Percentiles rank a stretch among this genome's conserved stretches.
phyloP scores from a whole-genome alignment of 768 basidiomycete species.

The Crassisporium funariophilum region DNA sequence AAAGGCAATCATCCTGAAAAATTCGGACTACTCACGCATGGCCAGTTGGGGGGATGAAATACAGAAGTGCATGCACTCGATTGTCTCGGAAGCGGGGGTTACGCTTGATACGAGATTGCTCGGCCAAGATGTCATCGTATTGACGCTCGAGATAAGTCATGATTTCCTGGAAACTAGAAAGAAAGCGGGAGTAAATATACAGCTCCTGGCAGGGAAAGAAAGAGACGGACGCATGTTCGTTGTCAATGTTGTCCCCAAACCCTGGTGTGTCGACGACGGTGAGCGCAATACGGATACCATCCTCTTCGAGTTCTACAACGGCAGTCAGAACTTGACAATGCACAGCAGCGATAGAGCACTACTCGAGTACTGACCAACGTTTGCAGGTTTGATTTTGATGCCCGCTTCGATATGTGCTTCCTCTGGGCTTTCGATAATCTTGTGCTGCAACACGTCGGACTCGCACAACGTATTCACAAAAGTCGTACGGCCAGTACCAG shows the following conservation, averaged over 20 bases:
- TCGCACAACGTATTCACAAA: slow-evolving; percentile 94
- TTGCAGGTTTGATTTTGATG: slow-evolving; percentile 79
- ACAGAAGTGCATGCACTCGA: slow-evolving; percentile 83
- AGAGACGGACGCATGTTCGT: slow-evolving; percentile 72
- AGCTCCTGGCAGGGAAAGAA: slow-evolving; percentile 2
- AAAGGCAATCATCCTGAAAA: neutral
- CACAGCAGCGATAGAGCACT: neutral
- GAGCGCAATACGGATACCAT: slow-evolving; percentile 85
- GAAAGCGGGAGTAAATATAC: slow-evolving; percentile 4
- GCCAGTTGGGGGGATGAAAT: slow-evolving; percentile 90
- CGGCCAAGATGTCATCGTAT: slow-evolving; percentile 89
- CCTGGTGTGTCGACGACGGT: slow-evolving; percentile 93
- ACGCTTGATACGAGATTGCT: slow-evolving; percentile 89
- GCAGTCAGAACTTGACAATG: too few relatives aligned
- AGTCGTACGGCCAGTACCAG: slow-evolving; percentile 85
- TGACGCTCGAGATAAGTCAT: slow-evolving; percentile 85
- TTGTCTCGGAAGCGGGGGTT: slow-evolving; percentile 92
- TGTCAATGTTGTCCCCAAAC: slow-evolving; percentile 90
- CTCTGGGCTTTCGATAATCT: slow-evolving; percentile 62
- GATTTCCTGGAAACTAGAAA: slow-evolving; percentile 80
- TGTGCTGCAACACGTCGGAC: slow-evolving; percentile 72
- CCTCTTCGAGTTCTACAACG: slow-evolving; percentile 80
- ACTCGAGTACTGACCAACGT: slow-evolving; percentile 59
- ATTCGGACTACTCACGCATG: slow-evolving; percentile 61
- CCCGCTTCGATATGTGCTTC: slow-evolving; percentile 77